Evolutionary conservation across 768 basidiomycete species (phyloP), one percentile per base, ranked within the genome.

Genomic region (Zangia roseola): DNA sequence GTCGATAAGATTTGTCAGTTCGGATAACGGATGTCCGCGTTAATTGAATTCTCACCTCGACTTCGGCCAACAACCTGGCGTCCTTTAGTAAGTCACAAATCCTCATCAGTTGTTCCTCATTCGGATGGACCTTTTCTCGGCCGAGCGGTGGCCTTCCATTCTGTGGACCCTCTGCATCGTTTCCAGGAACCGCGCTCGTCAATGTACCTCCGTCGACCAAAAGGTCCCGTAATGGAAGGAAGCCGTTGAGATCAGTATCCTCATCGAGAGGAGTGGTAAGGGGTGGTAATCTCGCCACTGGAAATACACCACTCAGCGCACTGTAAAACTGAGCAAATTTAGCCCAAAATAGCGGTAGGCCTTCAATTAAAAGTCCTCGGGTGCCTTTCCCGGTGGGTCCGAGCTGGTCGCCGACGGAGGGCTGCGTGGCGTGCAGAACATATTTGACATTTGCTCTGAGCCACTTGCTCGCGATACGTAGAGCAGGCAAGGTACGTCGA

Each of bases 41-140:
- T 19, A 45, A 51, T 49, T 25, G 6, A 58, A 33, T 67, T 37
- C 74, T 49, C 52, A 88, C 89, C 74, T 83, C 77, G 47, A 78
- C 69, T 47, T 76, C 73, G 21, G 78, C 77, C 20, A 95, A 64
- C 6, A 71, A 65, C 53, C 71, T 75, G 1, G 86, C 87, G 60
- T 97, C 92, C 13, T 76, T 69, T 40, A 94, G 72, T 35, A 97
- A 71, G 69, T 97, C 95, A 39, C 81, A 77, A 49, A 99, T 88
- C 55, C 97, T 78, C 91, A 97, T 94, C 36, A 99, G 70, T 58
- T 94, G 90, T 72, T 95, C 93, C 50, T 90, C 94, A 58, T 99
- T 98, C 8, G 97, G 97, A 71, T 98, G 86, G 1, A 81, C 80
- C 30, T 74, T 76, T 53, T 78, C 68, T 43, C 58, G 53, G 46